phyloP scores from a whole-genome alignment of 2,329 filamentous ascomycete genomes.

The Pseudogymnoascus sp. region DNA sequence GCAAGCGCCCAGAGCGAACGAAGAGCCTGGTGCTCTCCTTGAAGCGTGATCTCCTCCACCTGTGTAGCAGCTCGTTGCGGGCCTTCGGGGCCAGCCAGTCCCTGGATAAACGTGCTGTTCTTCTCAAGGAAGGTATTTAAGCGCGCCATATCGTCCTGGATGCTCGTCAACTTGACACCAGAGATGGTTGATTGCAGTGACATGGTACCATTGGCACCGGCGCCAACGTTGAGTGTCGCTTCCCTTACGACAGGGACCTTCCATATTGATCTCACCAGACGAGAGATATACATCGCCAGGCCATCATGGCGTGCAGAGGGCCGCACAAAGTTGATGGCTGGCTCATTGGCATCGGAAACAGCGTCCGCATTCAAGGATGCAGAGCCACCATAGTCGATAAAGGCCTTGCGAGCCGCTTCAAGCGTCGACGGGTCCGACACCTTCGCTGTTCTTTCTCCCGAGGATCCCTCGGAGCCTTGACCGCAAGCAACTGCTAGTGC shows the following conservation, averaged over 20 bases:
- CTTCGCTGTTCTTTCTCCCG: constrained; percentile 63
- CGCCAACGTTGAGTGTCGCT: constrained; percentile 21
- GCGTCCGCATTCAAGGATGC: constrained; percentile 77
- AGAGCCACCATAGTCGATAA: constrained; percentile 88
- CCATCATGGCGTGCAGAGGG: constrained; percentile 87
- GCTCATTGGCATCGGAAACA: constrained; percentile 48
- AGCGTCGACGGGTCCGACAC: constrained; percentile 78
- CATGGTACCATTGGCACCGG: constrained; percentile 48
- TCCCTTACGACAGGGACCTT: constrained; percentile 64
- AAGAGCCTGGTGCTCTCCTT: constrained; percentile 89
- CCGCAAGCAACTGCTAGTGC: constrained; percentile 92
- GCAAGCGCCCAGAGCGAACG: constrained; percentile 80
- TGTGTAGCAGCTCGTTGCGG: constrained; percentile 70
- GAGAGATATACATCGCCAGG: constrained; percentile 76
- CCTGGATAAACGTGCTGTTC: constrained; percentile 91
- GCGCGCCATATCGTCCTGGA: constrained; percentile 75
- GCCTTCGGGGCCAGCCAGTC: constrained; percentile 82
- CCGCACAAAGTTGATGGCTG: constrained; percentile 72
- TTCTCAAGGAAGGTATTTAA: constrained; percentile 74
- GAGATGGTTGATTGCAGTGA: constrained; percentile 61
- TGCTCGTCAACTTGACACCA: constrained; percentile 59
- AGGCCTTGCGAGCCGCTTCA: constrained; percentile 76
- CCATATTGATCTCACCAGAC: constrained; percentile 87
- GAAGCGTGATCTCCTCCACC: constrained; percentile 84
- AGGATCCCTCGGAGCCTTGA: constrained; percentile 76